Conservation (phyloP, 441 rosid genomes). For the Aquilaria agallochum region DNA sequence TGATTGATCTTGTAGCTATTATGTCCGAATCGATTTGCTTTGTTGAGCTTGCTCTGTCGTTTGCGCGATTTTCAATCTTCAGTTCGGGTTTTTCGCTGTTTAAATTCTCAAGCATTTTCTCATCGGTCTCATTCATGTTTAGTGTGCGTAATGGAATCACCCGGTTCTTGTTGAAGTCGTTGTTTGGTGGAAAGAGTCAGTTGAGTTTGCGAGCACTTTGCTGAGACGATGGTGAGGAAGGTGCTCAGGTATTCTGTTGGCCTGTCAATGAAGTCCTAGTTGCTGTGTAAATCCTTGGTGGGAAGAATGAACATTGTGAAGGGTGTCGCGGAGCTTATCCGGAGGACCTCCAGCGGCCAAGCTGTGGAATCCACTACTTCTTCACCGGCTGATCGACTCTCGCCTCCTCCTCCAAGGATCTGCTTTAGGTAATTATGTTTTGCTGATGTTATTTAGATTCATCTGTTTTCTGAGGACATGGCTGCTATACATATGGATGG, state of each 20-base stretch:
- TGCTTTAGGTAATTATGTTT: slow-evolving; percentile 45
- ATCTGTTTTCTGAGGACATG: neutral
- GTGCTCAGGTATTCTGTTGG: slow-evolving; percentile 10
- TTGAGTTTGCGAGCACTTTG: neutral
- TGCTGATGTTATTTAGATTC: neutral
- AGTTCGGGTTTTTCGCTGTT: no score
- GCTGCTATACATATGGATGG: neutral
- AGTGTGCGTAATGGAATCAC: neutral
- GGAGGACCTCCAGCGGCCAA: slow-evolving; percentile 51
- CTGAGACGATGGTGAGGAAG: slow-evolving; percentile 23
- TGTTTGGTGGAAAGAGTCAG: slow-evolving; percentile 5
- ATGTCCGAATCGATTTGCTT: no score
- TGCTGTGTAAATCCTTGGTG: slow-evolving; percentile 16
- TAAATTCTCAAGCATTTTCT: no score
- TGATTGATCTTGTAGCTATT: no score
- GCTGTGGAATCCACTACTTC: slow-evolving; percentile 40
- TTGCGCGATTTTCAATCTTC: no score
- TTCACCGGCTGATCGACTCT: slow-evolving; percentile 36
- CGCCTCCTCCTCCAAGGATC: slow-evolving; percentile 55
- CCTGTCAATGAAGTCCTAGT: slow-evolving; percentile 22
- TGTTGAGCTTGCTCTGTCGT: no score
- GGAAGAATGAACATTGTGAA: slow-evolving; percentile 70
- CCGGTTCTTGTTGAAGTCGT: neutral
- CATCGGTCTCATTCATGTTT: neutral
- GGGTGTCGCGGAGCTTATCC: slow-evolving; percentile 80